phyloP scores from a whole-genome alignment of 495 filamentous ascomycete species.

The Melanomma pulvis-pyrius region DNA sequence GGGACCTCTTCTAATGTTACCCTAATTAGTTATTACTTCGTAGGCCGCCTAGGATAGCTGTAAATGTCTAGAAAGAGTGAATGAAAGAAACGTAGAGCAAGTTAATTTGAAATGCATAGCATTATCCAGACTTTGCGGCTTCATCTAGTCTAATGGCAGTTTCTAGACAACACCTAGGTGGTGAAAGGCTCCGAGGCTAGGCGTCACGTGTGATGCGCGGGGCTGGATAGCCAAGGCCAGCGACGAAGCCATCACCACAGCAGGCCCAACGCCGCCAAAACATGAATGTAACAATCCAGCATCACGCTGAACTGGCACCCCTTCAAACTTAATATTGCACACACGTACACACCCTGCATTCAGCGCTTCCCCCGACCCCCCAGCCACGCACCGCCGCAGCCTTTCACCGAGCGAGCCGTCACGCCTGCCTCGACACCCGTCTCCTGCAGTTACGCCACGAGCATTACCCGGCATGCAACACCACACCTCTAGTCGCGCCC shows the following conservation, averaged over 20 bases:
- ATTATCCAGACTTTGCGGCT: no score
- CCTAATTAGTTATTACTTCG: background rate
- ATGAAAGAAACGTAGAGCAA: background rate
- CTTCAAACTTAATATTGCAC: background rate
- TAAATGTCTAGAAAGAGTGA: background rate
- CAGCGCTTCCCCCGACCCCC: background rate
- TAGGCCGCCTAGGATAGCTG: background rate
- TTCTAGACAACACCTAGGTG: background rate
- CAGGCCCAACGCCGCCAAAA: conserved; percentile 1
- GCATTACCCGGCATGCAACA: background rate
- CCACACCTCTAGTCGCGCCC: conserved; percentile 9
- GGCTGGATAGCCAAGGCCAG: conserved; percentile 4
- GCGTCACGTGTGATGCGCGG: conserved; percentile 7
- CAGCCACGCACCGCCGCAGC: background rate
- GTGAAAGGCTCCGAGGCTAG: background rate
- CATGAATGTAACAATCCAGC: conserved; percentile 9
- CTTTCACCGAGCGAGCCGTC: background rate
- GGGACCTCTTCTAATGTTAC: conserved; percentile 61
- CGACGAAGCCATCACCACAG: conserved; percentile 8
- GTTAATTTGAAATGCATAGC: background rate
- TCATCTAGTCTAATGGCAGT: background rate
- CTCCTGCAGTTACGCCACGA: conserved; percentile 14
- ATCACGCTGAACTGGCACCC: background rate
- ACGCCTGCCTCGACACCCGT: conserved; percentile 3
- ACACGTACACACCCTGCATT: background rate